Evolutionary conservation across 1,139 yeast genomes (phyloP).

Genomic region (Suhomyces yuchorum): DNA sequence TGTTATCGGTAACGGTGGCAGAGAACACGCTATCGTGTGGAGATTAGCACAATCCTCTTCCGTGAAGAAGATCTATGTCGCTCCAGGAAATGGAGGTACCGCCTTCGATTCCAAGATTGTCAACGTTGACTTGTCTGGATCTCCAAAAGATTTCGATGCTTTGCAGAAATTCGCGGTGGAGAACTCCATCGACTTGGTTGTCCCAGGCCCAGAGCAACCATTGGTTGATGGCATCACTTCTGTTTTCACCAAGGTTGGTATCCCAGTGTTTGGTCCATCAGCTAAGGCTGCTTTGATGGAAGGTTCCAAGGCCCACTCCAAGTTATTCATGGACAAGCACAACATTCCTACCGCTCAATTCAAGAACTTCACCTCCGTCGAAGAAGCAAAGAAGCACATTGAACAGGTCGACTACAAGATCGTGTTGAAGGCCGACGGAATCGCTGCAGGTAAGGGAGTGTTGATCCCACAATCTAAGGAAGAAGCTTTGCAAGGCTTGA

Average conservation of each 20-base stretch:
- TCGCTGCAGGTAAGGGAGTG: slow-evolving; percentile 99
- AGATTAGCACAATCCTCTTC: slow-evolving; percentile 76
- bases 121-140: slow-evolving; percentile 68
- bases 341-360: slow-evolving; percentile 92
- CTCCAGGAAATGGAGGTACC: slow-evolving; percentile 98
- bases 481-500: slow-evolving; percentile 83
- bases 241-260: slow-evolving; percentile 72
- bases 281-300: slow-evolving; percentile 91
- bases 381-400: slow-evolving; percentile 73
- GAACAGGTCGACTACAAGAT: slow-evolving; percentile 68
- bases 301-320: slow-evolving; percentile 94
- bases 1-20: slow-evolving; percentile 96
- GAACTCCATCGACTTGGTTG: slow-evolving; percentile 68
- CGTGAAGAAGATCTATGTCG: slow-evolving; percentile 77
- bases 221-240: slow-evolving; percentile 88
- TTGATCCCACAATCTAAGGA: slow-evolving; percentile 81
- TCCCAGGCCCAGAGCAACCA: slow-evolving; percentile 99
- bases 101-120: slow-evolving; percentile 56
- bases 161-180: slow-evolving; percentile 71
- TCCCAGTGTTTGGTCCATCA: slow-evolving; percentile 96
- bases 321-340: slow-evolving; percentile 90
- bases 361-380: slow-evolving; percentile 75
- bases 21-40: slow-evolving; percentile 98
- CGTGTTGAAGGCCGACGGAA: slow-evolving; percentile 95
- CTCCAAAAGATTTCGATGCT: slow-evolving; percentile 59